Percentiles rank a stretch among this genome's conserved stretches.
Evolutionary conservation across 495 filamentous ascomycete species (phyloP).

Genomic region (Thermothielavioides terrestris): DNA sequence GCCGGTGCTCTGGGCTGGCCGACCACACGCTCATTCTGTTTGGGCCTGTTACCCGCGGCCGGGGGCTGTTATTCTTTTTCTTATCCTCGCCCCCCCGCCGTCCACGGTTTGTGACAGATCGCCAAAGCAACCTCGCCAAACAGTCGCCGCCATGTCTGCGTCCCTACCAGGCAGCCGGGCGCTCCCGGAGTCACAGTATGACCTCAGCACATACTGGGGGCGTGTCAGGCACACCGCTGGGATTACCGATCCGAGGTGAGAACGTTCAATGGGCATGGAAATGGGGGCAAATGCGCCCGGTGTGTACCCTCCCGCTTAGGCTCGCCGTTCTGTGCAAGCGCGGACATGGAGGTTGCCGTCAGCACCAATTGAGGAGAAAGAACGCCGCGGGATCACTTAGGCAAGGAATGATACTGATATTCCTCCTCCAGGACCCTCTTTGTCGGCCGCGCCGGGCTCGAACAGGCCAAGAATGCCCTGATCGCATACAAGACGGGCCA

Average conservation of each 20-base stretch:
- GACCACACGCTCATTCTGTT: neutral
- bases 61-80: neutral
- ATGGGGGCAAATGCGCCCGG: slow-evolving; percentile 1
- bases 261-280: slow-evolving; percentile 7
- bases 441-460: slow-evolving; percentile 64
- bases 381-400: too few relatives aligned
- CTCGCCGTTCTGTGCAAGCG: neutral
- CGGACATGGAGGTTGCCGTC: neutral
- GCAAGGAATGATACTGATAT: slow-evolving; percentile 1
- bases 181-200: slow-evolving; percentile 82
- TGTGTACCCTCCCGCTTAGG: slow-evolving; percentile 3
- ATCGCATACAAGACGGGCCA: slow-evolving; percentile 73
- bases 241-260: slow-evolving; percentile 92
- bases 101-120: neutral
- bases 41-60: neutral
- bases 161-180: slow-evolving; percentile 81
- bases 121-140: neutral
- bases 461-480: slow-evolving; percentile 71
- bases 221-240: slow-evolving; percentile 84
- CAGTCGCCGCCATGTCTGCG: slow-evolving; percentile 59
- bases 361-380: neutral
- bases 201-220: slow-evolving; percentile 89
- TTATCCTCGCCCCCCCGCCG: neutral
- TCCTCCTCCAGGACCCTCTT: slow-evolving; percentile 58
- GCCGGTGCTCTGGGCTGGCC: neutral